phyloP scores from a whole-genome alignment of 2,329 filamentous ascomycete species.

The Aplosporella prunicola region DNA sequence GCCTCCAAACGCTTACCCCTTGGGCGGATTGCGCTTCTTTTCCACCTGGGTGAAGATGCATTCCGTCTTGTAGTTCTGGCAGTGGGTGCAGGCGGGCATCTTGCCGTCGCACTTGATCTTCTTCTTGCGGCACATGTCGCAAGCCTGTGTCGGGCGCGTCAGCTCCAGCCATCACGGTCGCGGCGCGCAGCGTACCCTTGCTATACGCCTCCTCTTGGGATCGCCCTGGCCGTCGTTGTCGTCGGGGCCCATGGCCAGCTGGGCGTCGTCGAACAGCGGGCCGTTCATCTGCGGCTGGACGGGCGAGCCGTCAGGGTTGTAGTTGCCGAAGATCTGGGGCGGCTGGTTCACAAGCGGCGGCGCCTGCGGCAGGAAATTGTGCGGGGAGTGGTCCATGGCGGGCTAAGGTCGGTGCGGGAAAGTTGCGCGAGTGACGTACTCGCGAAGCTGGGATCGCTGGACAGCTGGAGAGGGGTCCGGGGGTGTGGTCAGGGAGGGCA shows the following conservation, averaged over 20 bases:
- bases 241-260: slow-evolving; percentile 23
- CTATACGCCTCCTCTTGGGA: slow-evolving; percentile 80
- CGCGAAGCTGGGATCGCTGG: slow-evolving; percentile 5
- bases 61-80: slow-evolving; percentile 95
- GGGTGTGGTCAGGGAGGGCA: slow-evolving; percentile 14
- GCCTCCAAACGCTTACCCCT: slow-evolving; percentile 56
- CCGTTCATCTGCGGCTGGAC: slow-evolving; percentile 22
- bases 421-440: slow-evolving; percentile 17
- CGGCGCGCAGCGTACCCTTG: slow-evolving; percentile 52
- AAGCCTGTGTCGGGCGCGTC: slow-evolving; percentile 50
- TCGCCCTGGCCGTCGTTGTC: slow-evolving; percentile 49
- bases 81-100: slow-evolving; percentile 88
- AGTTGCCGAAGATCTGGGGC: slow-evolving; percentile 31
- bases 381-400: slow-evolving; percentile 23
- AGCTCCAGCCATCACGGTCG: slow-evolving; percentile 6
- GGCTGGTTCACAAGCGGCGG: slow-evolving; percentile 31
- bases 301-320: slow-evolving; percentile 27
- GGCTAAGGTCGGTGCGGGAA: slow-evolving; percentile 1
- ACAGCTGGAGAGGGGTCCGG: slow-evolving; percentile 11
- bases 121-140: slow-evolving; percentile 91
- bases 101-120: slow-evolving; percentile 98
- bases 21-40: slow-evolving; percentile 95
- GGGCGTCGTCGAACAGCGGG: slow-evolving; percentile 34
- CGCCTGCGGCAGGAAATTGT: slow-evolving; percentile 18
- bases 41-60: slow-evolving; percentile 97